Percentiles rank a stretch among this genome's conserved stretches.
Conservation (phyloP, 2,329 filamentous ascomycete species). For the Penicillium thymicola region DNA sequence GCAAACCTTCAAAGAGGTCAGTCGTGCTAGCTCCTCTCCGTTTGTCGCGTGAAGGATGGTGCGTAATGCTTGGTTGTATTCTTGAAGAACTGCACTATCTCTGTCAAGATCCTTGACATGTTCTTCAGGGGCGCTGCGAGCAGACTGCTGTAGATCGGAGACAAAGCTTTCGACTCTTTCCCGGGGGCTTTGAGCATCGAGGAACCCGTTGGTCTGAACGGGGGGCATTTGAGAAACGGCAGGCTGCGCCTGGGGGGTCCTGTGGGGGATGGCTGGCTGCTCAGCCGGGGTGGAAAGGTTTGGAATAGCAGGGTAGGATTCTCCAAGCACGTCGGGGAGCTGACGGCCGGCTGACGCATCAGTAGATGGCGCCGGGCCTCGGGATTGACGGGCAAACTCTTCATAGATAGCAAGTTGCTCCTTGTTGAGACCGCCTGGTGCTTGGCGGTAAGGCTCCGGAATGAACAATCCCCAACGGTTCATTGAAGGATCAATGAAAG, state of each 20-base stretch:
- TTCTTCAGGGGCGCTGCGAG: constrained; percentile 56
- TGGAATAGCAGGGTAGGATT: constrained; percentile 57
- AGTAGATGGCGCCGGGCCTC: constrained; percentile 56
- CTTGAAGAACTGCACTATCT: constrained; percentile 54
- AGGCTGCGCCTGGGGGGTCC: constrained; percentile 52
- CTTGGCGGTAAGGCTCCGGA: constrained; percentile 86
- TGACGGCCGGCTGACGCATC: constrained; percentile 58
- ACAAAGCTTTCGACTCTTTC: constrained; percentile 56
- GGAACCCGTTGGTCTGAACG: constrained; percentile 54
- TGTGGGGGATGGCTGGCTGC: constrained; percentile 58
- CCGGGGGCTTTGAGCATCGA: constrained; percentile 52
- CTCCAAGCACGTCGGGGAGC: constrained; percentile 61
- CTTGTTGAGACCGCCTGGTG: constrained; percentile 75
- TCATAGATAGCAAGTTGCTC: constrained; percentile 96
- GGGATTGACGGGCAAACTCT: constrained; percentile 85
- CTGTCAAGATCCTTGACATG: constrained; percentile 56
- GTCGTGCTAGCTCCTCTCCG: constrained; percentile 55
- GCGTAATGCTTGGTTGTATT: constrained; percentile 56
- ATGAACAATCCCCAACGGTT: constrained; percentile 93
- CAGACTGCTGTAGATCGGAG: constrained; percentile 54
- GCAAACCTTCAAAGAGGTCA: constrained; percentile 56
- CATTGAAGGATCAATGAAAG: constrained; percentile 76
- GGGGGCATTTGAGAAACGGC: constrained; percentile 30
- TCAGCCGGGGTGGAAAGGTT: constrained; percentile 62
- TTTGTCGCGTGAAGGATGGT: constrained; percentile 53